These are phyloP conservation scores for Phytophthora sp. DNA, from an alignment of 352 stramenopile species.

Conservation along the genomic window DNA sequence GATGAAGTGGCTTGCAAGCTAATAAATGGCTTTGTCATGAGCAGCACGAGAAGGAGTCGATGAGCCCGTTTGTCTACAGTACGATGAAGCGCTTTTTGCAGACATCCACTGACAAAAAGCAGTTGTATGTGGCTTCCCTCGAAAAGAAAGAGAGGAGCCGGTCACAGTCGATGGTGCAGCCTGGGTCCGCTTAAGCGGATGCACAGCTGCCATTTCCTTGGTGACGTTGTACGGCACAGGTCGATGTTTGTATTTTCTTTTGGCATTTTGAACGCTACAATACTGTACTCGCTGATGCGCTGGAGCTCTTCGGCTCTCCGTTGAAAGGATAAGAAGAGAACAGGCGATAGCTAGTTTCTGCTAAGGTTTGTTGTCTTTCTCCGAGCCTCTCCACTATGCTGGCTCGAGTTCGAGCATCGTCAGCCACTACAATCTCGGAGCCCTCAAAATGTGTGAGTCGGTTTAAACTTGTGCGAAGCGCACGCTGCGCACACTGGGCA, in stretches of 20 bases:
- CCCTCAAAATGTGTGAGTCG: neutral
- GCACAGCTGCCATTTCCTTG: neutral
- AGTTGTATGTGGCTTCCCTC: constrained; percentile 52
- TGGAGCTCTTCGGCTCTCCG: constrained; percentile 6
- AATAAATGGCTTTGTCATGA: neutral
- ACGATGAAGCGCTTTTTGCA: constrained; percentile 83
- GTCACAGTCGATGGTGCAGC: constrained; percentile 22
- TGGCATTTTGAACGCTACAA: constrained; percentile 10
- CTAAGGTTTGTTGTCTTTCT: constrained; percentile 23
- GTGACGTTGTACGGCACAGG: neutral
- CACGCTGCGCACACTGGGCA: constrained; percentile 70
- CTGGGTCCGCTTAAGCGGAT: constrained; percentile 11
- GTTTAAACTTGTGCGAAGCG: constrained; percentile 70
- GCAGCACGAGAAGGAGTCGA: constrained; percentile 70
- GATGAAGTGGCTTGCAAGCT: neutral
- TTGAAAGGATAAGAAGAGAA: constrained; percentile 24
- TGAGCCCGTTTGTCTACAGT: constrained; percentile 67
- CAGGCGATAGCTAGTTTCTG: constrained; percentile 11
- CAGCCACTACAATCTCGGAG: constrained; percentile 1
- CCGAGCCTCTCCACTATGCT: constrained; percentile 4
- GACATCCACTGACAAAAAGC: constrained; percentile 75
- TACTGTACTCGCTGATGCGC: constrained; percentile 11
- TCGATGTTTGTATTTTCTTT: constrained; percentile 23
- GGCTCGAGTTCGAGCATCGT: constrained; percentile 4
- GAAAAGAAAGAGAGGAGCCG: constrained; percentile 36